Conservation (phyloP, 148 eudicot genomes). For the Cornus kousa region DNA sequence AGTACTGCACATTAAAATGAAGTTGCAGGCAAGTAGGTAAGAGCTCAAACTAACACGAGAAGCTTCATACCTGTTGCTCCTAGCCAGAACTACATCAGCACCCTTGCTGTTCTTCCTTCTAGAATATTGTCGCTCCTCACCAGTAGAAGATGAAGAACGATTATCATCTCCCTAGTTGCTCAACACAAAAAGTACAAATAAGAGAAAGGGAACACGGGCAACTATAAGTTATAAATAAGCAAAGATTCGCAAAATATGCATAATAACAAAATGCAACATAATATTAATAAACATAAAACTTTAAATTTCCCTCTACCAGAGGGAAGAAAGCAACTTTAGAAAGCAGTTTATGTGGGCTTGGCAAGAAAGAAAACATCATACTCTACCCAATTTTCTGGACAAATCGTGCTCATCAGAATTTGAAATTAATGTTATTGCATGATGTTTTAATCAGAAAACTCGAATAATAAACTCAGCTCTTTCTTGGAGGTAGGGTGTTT, state of each 20-base stretch:
- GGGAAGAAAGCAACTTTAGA: slow-evolving; percentile 3
- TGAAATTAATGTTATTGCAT: too few relatives aligned
- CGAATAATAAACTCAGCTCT: too few relatives aligned
- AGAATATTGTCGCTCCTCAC: slow-evolving; percentile 28
- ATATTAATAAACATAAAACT: background rate
- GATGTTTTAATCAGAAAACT: too few relatives aligned
- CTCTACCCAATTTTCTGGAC: background rate
- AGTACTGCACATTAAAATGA: background rate
- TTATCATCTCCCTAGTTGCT: slow-evolving; percentile 52
- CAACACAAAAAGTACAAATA: slow-evolving; percentile 9
- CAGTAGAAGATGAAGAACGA: slow-evolving; percentile 32
- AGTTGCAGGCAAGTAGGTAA: background rate
- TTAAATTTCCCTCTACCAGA: background rate
- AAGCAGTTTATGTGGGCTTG: background rate
- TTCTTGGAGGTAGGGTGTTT: too few relatives aligned
- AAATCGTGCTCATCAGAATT: too few relatives aligned
- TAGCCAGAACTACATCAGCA: slow-evolving; percentile 26
- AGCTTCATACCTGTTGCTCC: slow-evolving; percentile 42
- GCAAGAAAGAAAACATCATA: background rate
- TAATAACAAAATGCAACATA: background rate
- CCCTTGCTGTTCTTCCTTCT: slow-evolving; percentile 32
- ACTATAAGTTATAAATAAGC: background rate
- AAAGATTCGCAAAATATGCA: background rate
- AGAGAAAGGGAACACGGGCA: background rate
- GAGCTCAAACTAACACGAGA: slow-evolving; percentile 9